Conservation (phyloP, 352 stramenopile species). For the Pythium oligandrum region DNA sequence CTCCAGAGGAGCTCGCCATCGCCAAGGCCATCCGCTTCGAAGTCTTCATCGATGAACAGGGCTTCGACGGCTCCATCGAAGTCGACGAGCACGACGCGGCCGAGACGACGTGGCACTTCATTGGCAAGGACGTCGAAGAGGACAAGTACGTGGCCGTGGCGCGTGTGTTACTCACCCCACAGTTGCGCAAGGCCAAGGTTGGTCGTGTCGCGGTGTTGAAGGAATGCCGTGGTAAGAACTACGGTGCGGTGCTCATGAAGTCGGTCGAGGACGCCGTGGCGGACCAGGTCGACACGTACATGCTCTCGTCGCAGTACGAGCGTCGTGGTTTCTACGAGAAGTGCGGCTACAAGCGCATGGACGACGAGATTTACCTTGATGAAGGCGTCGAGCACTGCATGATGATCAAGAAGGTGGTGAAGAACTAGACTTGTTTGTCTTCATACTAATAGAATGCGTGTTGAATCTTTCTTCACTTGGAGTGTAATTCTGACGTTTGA, state of each 20-base stretch:
- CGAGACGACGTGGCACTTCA: constrained; percentile 43
- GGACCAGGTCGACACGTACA: constrained; percentile 27
- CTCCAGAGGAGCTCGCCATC: constrained; percentile 29
- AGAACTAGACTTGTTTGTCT: not conserved
- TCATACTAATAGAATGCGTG: not conserved
- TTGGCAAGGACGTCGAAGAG: constrained; percentile 47
- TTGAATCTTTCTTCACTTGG: no score
- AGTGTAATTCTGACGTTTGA: not conserved
- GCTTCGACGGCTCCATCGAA: constrained; percentile 31
- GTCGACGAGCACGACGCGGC: constrained; percentile 40
- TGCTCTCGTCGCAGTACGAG: constrained; percentile 42
- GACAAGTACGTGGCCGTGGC: constrained; percentile 52
- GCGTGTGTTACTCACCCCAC: constrained; percentile 30
- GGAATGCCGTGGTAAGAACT: constrained; percentile 51
- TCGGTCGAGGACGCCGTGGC: constrained; percentile 26
- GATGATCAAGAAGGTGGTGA: not conserved
- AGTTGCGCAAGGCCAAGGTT: constrained; percentile 37
- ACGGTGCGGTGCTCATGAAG: constrained; percentile 37
- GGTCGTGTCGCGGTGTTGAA: constrained; percentile 51
- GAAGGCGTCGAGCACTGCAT: constrained; percentile 45
- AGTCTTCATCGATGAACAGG: constrained; percentile 55
- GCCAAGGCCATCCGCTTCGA: constrained; percentile 37
- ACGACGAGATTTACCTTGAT: constrained; percentile 50
- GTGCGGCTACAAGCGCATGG: constrained; percentile 49
- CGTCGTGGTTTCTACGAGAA: constrained; percentile 67